Conservation (phyloP, 768 basidiomycete species). For the Suillus subluteus region DNA sequence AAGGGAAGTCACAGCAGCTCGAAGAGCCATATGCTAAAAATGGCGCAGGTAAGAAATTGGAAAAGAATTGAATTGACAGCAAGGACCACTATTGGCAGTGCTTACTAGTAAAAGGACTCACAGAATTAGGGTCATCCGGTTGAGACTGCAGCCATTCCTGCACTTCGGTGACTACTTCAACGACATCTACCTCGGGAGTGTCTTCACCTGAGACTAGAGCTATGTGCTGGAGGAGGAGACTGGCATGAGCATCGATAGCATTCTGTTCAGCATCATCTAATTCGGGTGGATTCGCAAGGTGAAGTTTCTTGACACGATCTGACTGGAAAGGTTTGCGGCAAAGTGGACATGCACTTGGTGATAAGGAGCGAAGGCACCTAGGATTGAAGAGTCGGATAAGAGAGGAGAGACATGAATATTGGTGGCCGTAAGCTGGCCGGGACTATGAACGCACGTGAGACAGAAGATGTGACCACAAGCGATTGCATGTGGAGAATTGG, state of each 20-base stretch:
- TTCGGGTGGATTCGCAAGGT: slow-evolving; percentile 55
- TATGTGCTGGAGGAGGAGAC: slow-evolving; percentile 39
- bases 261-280: slow-evolving; percentile 39
- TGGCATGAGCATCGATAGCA: slow-evolving; percentile 45
- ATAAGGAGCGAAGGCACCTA: slow-evolving; percentile 60
- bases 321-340: slow-evolving; percentile 64
- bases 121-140: slow-evolving; percentile 41
- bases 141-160: slow-evolving; percentile 53
- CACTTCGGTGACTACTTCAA: slow-evolving; percentile 49
- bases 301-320: slow-evolving; percentile 67
- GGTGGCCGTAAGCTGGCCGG: slow-evolving; percentile 13
- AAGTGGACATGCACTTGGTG: slow-evolving; percentile 61
- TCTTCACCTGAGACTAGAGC: slow-evolving; percentile 39
- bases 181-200: slow-evolving; percentile 35
- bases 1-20: slow-evolving; percentile 37
- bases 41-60: slow-evolving; percentile 25
- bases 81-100: neutral
- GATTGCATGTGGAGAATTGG: slow-evolving; percentile 67
- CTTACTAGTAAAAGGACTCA: slow-evolving; percentile 29
- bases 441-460: slow-evolving; percentile 50
- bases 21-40: slow-evolving; percentile 37
- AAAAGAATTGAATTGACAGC: neutral
- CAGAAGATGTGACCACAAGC: slow-evolving; percentile 83
- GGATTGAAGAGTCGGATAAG: slow-evolving; percentile 11
- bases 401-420: slow-evolving; percentile 10